Conservation (phyloP, 305 asterid genomes). For the Euphrasia arctica region DNA sequence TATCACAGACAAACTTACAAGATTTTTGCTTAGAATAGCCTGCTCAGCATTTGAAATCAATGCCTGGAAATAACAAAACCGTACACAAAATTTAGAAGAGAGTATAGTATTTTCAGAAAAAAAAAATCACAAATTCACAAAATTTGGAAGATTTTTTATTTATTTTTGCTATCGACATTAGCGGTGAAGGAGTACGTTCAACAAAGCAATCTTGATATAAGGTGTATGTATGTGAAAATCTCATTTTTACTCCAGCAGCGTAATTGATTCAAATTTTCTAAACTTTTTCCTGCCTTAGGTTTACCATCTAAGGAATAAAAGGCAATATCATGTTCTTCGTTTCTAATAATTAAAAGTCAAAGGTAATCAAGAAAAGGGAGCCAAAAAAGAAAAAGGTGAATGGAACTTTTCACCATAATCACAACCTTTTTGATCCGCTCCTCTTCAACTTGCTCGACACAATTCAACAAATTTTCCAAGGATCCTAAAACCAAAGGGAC, state of each 20-base stretch:
- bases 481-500: conserved; percentile 49
- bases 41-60: conserved; percentile 75
- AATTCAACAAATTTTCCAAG: conserved; percentile 73
- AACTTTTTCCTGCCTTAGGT: neutral
- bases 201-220: conserved; percentile 13
- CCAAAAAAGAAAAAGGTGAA: conserved; percentile 9
- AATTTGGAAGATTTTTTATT: neutral
- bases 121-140: too few relatives aligned
- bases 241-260: conserved; percentile 7
- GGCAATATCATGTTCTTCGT: too few relatives aligned
- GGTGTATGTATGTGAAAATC: neutral
- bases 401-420: conserved; percentile 18
- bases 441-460: conserved; percentile 71
- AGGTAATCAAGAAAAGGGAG: conserved; percentile 24
- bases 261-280: conserved; percentile 7
- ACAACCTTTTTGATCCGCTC: conserved; percentile 73
- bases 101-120: neutral
- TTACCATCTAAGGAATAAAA: conserved; percentile 13
- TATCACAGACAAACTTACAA: conserved; percentile 44
- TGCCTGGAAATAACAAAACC: conserved; percentile 43
- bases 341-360: neutral
- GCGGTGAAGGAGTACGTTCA: conserved; percentile 1
- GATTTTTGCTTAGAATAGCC: conserved; percentile 89
- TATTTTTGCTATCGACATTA: neutral
- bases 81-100: conserved; percentile 15